A percentile compares a stretch with the other conserved stretches of the same genome.
phyloP scores from a whole-genome alignment of 495 filamentous ascomycete species.

The Xylaria intraflava region DNA sequence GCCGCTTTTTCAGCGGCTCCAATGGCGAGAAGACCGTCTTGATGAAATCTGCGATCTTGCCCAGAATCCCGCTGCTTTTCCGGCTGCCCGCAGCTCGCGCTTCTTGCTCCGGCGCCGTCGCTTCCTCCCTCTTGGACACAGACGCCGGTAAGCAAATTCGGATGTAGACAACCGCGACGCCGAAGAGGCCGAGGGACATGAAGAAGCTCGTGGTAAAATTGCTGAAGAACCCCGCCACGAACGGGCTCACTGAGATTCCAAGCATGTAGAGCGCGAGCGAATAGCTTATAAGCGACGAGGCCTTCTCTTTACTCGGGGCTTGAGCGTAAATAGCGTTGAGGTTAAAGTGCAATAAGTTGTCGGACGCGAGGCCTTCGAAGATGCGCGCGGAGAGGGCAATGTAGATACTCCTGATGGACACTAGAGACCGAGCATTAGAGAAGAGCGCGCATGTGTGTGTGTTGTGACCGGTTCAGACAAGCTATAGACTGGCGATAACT shows the following conservation, averaged over 20 bases:
- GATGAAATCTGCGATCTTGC: neutral
- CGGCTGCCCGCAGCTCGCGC: neutral
- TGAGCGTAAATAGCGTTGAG: conserved; percentile 6
- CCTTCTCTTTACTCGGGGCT: neutral
- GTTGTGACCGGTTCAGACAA: neutral
- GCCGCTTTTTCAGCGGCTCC: neutral
- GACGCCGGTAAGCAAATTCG: neutral
- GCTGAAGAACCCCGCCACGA: neutral
- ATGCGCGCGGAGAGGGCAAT: conserved; percentile 2
- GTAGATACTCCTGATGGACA: conserved; percentile 1
- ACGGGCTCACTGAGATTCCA: conserved; percentile 9
- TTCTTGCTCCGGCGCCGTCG: neutral
- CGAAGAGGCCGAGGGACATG: neutral
- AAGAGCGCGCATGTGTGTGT: neutral
- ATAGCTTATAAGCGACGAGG: conserved; percentile 4
- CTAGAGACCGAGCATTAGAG: neutral
- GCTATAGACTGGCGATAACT: neutral
- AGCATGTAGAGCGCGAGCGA: conserved; percentile 11
- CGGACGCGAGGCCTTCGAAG: conserved; percentile 10
- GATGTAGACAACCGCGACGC: neutral
- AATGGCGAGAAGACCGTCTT: neutral
- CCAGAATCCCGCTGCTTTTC: neutral
- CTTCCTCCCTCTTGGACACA: no score
- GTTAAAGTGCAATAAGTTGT: conserved; percentile 12
- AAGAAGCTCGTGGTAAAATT: neutral